Base-by-base conservation (phyloP, 2,329 filamentous ascomycete genomes). In the Hysterium pulicare region DNA sequence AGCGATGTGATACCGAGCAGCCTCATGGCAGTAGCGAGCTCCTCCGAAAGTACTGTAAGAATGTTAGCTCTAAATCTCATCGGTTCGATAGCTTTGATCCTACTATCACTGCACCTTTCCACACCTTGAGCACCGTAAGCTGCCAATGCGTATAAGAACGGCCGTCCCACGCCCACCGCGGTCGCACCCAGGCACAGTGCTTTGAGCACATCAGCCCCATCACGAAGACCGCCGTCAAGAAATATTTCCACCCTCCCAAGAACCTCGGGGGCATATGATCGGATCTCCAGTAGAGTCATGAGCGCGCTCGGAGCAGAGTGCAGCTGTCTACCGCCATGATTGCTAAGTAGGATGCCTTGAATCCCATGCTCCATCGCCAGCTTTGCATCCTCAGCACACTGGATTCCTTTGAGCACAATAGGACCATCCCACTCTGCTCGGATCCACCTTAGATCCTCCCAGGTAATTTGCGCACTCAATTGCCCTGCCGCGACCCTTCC, bases 11-110 rank as follows among this genome's bases (percentile, higher is more conserved):
- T 71, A 2, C 83, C 83, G 44, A 82, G 77, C 59, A 84, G 72
- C 20, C 77, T 74, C 82, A 86, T 86, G 2, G 81, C 80, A 2
- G 78, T 83, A 50, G 82, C 76, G 3, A 86, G 61, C 58, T 86
- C 82, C 46, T 85, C 82, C 21, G 63, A 59, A 32, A 74, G 54
- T 20, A 73, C 67, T 66, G 19, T 15, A n/a, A n/a, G n/a, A n/a
- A n/a, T n/a, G n/a, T n/a, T 9, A 20, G 13, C 36, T n/a, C 4
- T 23, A 52, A 33, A 59, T 45, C 8, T 4, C 13, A 6, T n/a
- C 35, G 22, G n/a, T 20, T 32, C 23, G 22, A 9, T 17, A 30
- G n/a, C 15, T 2, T 16, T 2, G 28, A 20, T 58, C 64, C 61
- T 42, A 69, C 66, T 48, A 40, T 69, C 61, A 38, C 66, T 55